Conservation (phyloP, 345 rosid genomes). For the Aurinia saxatilis region DNA sequence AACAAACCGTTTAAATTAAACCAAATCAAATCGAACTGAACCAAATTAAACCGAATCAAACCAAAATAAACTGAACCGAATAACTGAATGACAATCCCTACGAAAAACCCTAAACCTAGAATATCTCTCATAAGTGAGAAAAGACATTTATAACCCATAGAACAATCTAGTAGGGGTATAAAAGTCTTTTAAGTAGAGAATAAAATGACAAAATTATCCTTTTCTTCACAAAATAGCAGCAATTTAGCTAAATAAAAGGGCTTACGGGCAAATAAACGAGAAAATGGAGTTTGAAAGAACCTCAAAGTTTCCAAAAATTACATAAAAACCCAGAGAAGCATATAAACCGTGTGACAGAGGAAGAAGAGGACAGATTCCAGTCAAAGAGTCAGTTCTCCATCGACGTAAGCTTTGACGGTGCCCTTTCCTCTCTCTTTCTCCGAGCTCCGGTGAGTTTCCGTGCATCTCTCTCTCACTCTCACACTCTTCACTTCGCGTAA, state of each 20-base stretch:
- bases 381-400: slow-evolving; percentile 15
- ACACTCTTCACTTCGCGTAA: background rate
- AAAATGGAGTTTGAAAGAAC: background rate
- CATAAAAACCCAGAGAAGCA: slow-evolving; percentile 13
- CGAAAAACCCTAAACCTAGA: background rate
- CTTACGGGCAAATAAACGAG: background rate
- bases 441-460: slow-evolving; percentile 13
- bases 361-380: slow-evolving; percentile 21
- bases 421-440: background rate
- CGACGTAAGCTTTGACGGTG: slow-evolving; percentile 18
- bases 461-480: background rate
- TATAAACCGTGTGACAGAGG: slow-evolving; percentile 12
- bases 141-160: background rate
- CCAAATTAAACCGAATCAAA: too few relatives aligned
- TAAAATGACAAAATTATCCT: background rate
- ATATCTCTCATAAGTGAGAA: background rate
- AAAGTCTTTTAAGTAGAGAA: background rate
- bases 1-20: too few relatives aligned
- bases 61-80: too few relatives aligned
- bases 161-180: background rate
- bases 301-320: slow-evolving; percentile 11
- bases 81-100: too few relatives aligned
- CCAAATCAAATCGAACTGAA: too few relatives aligned
- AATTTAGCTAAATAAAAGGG: background rate
- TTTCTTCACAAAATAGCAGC: background rate